Evolutionary conservation across 2,329 filamentous ascomycete species (phyloP).

Genomic region (Colletotrichum nymphaeae): DNA sequence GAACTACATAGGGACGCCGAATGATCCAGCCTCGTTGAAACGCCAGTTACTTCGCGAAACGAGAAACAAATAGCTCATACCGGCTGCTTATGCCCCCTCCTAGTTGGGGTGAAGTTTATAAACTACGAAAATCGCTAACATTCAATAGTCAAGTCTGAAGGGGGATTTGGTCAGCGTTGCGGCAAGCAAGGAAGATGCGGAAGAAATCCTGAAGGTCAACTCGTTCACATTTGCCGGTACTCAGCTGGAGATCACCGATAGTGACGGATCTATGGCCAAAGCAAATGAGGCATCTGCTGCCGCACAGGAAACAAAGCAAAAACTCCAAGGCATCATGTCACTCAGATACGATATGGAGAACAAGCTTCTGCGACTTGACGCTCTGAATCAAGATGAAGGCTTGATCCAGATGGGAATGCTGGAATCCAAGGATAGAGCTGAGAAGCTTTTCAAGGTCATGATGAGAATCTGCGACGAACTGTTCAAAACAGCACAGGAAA

Average conservation of each 20-base stretch:
- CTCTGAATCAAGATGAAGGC: slow-evolving; percentile 77
- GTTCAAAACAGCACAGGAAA: slow-evolving; percentile 78
- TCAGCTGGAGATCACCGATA: slow-evolving; percentile 65
- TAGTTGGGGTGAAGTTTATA: slow-evolving; percentile 39
- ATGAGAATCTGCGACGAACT: slow-evolving; percentile 86
- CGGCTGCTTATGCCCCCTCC: slow-evolving; percentile 51
- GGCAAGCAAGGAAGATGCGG: slow-evolving; percentile 72
- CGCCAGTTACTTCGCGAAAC: slow-evolving; percentile 38
- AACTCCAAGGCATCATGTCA: slow-evolving; percentile 77
- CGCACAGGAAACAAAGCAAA: slow-evolving; percentile 70
- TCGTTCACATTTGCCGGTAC: slow-evolving; percentile 76
- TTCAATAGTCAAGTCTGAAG: slow-evolving; percentile 75
- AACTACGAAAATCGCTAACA: slow-evolving; percentile 71
- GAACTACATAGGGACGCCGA: slow-evolving; percentile 41
- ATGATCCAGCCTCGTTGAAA: slow-evolving; percentile 50
- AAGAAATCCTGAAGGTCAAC: slow-evolving; percentile 75
- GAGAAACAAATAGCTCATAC: slow-evolving; percentile 52
- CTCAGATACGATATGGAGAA: slow-evolving; percentile 77
- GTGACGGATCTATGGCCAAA: slow-evolving; percentile 55
- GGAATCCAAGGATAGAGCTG: slow-evolving; percentile 73
- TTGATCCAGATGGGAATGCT: slow-evolving; percentile 83
- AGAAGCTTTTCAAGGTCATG: slow-evolving; percentile 91
- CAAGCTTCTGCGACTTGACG: slow-evolving; percentile 87
- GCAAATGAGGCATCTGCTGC: slow-evolving; percentile 59
- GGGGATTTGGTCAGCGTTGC: slow-evolving; percentile 78